Percentiles rank a stretch among this genome's conserved stretches.
Conservation (phyloP, 306 rosid species). For the Astragalus glycyphyllos region DNA sequence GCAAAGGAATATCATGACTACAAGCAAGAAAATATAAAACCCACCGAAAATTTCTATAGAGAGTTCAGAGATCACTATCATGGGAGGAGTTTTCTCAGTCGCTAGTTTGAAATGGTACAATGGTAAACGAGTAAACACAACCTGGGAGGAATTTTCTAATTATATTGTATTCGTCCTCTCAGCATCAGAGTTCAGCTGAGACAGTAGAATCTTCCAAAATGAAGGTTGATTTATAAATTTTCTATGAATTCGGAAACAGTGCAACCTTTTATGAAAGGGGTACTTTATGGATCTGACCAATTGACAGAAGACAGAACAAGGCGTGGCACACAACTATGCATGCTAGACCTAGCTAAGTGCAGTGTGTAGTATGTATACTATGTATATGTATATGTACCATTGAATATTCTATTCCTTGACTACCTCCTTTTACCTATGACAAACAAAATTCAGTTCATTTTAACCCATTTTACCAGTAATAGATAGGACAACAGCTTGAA, state of each 20-base stretch:
- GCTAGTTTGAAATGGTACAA: no score
- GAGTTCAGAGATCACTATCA: constrained; percentile 5
- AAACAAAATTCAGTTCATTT: constrained; percentile 20
- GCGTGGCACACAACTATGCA: constrained; percentile 7
- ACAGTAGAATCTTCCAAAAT: constrained; percentile 17
- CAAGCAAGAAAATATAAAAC: constrained; percentile 34
- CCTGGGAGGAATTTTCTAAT: not conserved
- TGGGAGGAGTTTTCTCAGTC: not conserved
- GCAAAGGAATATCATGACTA: constrained; percentile 35
- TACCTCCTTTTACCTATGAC: not conserved
- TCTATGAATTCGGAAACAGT: constrained; percentile 5
- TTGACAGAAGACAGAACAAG: constrained; percentile 21
- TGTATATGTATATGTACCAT: not conserved
- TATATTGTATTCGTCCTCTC: not conserved
- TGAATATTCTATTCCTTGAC: not conserved
- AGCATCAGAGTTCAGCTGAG: constrained; percentile 15
- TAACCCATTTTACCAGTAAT: constrained; percentile 24
- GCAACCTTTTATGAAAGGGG: constrained; percentile 7
- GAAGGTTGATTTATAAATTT: constrained; percentile 9
- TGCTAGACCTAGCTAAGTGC: constrained; percentile 6
- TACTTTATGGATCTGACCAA: constrained; percentile 26
- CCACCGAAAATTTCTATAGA: constrained; percentile 2
- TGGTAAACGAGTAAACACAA: no score
- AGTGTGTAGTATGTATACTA: no score
- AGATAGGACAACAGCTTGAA: constrained; percentile 16